phyloP scores from a whole-genome alignment of 192 early-diverging fungal species.

The Entrophospora sp. region DNA sequence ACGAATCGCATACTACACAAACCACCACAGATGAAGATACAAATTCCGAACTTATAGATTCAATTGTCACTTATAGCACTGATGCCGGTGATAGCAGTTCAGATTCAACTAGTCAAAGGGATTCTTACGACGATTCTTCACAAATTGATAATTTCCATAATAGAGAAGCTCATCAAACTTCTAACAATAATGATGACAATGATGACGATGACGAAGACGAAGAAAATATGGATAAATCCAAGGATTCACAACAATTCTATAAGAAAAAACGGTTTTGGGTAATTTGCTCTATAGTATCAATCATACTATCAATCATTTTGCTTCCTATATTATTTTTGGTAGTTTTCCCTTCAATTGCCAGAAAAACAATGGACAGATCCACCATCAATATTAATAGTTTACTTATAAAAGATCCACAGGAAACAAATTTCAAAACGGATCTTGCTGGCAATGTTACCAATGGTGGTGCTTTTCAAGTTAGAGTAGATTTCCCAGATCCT shows the following conservation, averaged over 20 bases:
- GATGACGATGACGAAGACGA: not conserved
- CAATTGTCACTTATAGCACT: not conserved
- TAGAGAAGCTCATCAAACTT: too few relatives aligned
- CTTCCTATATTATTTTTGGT: conserved; percentile 42
- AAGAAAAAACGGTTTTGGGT: conserved; percentile 37
- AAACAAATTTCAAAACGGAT: conserved; percentile 29
- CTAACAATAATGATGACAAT: too few relatives aligned
- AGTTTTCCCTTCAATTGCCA: conserved; percentile 43
- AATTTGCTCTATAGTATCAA: conserved; percentile 28
- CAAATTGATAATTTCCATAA: too few relatives aligned
- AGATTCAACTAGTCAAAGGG: too few relatives aligned
- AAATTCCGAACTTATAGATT: too few relatives aligned
- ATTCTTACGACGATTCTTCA: too few relatives aligned
- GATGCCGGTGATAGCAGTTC: not conserved
- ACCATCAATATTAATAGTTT: conserved; percentile 29
- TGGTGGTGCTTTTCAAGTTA: conserved; percentile 45
- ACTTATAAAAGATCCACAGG: conserved; percentile 30
- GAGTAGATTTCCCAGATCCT: conserved; percentile 35
- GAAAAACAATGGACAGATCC: conserved; percentile 35
- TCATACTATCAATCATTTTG: conserved; percentile 31
- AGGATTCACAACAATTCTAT: conserved; percentile 25
- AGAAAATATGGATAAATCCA: not conserved
- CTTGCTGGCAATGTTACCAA: conserved; percentile 32
- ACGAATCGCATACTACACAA: too few relatives aligned
- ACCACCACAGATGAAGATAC: too few relatives aligned